Percentiles rank a stretch among this genome's conserved stretches.
Conservation (phyloP, 768 basidiomycete species). For the Hygrocybe coccinea region DNA sequence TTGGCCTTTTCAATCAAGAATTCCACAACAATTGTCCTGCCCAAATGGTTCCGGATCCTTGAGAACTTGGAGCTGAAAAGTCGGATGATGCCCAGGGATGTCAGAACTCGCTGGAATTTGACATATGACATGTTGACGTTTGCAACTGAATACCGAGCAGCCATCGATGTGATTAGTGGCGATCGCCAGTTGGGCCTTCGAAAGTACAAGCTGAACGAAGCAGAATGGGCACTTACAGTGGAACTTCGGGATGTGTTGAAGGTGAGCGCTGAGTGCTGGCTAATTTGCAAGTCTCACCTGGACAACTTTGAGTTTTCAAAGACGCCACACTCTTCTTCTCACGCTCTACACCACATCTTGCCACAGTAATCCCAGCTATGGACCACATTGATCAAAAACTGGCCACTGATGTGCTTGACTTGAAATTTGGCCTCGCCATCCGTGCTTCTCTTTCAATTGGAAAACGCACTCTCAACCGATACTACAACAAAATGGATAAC, state of each 20-base stretch:
- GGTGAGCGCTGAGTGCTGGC: constrained; percentile 10
- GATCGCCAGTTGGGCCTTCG: constrained; percentile 9
- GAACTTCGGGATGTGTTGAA: constrained; percentile 24
- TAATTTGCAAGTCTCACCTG: too few relatives aligned
- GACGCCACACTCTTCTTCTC: constrained; percentile 25
- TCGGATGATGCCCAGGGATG: constrained; percentile 28
- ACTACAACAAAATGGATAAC: constrained; percentile 27
- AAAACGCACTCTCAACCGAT: constrained; percentile 27
- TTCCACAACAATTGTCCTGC: constrained; percentile 29
- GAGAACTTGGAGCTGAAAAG: constrained; percentile 2
- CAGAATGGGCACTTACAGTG: constrained; percentile 24
- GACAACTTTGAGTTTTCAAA: constrained; percentile 19
- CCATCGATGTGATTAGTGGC: constrained; percentile 20
- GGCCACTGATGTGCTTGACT: not conserved
- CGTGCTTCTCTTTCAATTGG: constrained; percentile 18
- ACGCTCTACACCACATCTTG: constrained; percentile 22
- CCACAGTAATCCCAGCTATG: constrained; percentile 30
- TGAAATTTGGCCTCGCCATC: constrained; percentile 15
- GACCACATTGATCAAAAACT: constrained; percentile 27
- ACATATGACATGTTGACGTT: constrained; percentile 31
- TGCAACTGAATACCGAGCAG: constrained; percentile 24
- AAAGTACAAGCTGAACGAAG: constrained; percentile 14
- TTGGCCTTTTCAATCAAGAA: constrained; percentile 22
- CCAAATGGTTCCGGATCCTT: constrained; percentile 24
- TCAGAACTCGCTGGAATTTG: constrained; percentile 34